Evolutionary conservation across 164 flowering plant genomes (phyloP), one percentile per base, ranked within the genome.

Genomic region (Berberis thunbergii): DNA sequence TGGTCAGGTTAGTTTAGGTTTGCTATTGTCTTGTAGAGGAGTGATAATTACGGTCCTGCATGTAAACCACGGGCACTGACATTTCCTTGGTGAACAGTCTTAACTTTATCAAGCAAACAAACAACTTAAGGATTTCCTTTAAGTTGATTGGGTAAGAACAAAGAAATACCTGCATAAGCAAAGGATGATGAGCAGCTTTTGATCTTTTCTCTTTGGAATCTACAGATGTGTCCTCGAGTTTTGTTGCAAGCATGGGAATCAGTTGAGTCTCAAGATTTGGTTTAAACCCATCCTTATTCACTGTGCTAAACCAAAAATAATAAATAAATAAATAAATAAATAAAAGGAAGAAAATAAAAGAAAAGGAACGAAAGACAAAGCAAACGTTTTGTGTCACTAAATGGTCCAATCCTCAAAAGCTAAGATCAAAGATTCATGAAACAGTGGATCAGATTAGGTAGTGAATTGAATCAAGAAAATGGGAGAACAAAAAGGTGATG

Each of bases 201-300:
- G 81, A 74, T 65, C 55, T 72, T 71, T 80, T 80, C 57, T 80
- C 89, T 73, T 84, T 83, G 64, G 74, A 67, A 59, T 86, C 85
- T 45, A 45, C 4, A 60, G 83, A 72, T 44, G 65, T 55, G 46
- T 83, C 89, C 48, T 93, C 94, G 13, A 52, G 64, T 72, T 85
- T 87, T 68, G 77, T 79, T 59, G 94, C 84, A 49, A 88, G 81
- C 55, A 93, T 78, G 44, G 96, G 98, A 72, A 85, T 62, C 38
- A 93, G 89, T 6, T 89, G 94, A 72, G 87, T 89, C 85, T 93
- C 98, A n/a, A 93, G 76, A 68, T 93, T 89, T 69, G 96, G 96
- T 73, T 89, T 89, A 70, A 93, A 93, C 10, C 98, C 96, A 78
- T 93, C 96, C 59, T 71, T 75, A 67, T 87, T 93, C 70, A 93